Evolutionary conservation across 2,329 filamentous ascomycete species (phyloP).

Genomic region (Cercospora brassicicola): DNA sequence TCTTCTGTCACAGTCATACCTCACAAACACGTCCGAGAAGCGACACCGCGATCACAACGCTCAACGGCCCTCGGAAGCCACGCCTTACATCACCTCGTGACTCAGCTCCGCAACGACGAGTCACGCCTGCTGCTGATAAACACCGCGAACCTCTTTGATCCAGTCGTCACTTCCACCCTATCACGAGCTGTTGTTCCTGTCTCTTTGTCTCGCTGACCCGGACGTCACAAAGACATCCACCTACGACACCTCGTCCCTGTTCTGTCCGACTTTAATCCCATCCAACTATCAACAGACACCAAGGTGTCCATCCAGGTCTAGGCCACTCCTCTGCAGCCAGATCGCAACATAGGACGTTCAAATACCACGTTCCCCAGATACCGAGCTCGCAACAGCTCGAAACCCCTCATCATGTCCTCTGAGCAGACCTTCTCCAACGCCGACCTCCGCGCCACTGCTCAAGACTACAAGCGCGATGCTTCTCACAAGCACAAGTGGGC

Average conservation of each 20-base stretch:
- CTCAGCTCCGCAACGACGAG: conserved; percentile 18
- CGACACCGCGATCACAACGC: conserved; percentile 10
- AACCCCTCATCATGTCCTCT: conserved; percentile 43
- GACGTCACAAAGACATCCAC: conserved; percentile 16
- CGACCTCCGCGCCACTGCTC: conserved; percentile 57
- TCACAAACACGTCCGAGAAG: conserved; percentile 5
- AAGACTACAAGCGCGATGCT: conserved; percentile 54
- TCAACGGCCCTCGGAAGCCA: conserved; percentile 1
- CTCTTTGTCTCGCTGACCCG: background rate
- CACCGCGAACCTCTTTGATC: conserved; percentile 23
- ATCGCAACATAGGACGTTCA: conserved; percentile 11
- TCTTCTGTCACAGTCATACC: conserved; percentile 2
- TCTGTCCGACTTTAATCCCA: conserved; percentile 1
- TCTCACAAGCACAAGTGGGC: conserved; percentile 55
- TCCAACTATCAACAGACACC: conserved; percentile 20
- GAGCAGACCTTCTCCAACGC: conserved; percentile 50
- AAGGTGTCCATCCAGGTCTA: conserved; percentile 27
- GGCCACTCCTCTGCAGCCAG: conserved; percentile 6
- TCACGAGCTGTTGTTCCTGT: conserved; percentile 13
- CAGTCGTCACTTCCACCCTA: conserved; percentile 16
- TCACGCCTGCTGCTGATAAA: conserved; percentile 19
- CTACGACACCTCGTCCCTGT: conserved; percentile 4
- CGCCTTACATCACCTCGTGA: conserved; percentile 14
- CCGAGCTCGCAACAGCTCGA: background rate
- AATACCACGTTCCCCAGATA: conserved; percentile 11